Conservation (phyloP, 2,329 filamentous ascomycete genomes). For the Aspergillus puulaauensis region DNA sequence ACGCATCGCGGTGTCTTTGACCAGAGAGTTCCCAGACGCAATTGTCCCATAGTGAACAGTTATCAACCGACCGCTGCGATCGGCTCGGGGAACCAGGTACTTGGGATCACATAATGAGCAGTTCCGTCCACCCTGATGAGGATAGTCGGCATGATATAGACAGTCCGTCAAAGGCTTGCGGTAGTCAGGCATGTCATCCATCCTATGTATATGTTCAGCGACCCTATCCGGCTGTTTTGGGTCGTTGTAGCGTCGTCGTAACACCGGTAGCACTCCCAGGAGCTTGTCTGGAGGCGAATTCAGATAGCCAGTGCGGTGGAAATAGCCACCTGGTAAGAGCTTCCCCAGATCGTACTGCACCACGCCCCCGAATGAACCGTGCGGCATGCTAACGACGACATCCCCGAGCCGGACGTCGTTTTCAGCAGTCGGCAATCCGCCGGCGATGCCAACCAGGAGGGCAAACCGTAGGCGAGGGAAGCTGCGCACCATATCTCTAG, state of each 20-base stretch:
- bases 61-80: neutral
- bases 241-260: neutral
- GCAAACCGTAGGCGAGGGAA: neutral
- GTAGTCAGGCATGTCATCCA: neutral
- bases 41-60: neutral
- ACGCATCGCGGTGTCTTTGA: neutral
- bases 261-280: neutral
- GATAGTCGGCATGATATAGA: neutral
- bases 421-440: slow-evolving; percentile 4
- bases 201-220: neutral
- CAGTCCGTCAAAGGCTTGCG: neutral
- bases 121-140: neutral
- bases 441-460: slow-evolving; percentile 13
- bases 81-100: neutral
- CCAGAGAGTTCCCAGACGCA: neutral
- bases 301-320: slow-evolving; percentile 10
- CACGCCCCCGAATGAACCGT: slow-evolving; percentile 6
- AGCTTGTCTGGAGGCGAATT: slow-evolving; percentile 13
- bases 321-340: neutral
- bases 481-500: neutral
- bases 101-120: neutral
- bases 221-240: neutral
- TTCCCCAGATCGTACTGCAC: slow-evolving; percentile 22
- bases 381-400: slow-evolving; percentile 2
- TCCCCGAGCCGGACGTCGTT: slow-evolving; percentile 12